Conservation (phyloP, 2,329 filamentous ascomycete genomes). For the Talaromyces sp. region DNA sequence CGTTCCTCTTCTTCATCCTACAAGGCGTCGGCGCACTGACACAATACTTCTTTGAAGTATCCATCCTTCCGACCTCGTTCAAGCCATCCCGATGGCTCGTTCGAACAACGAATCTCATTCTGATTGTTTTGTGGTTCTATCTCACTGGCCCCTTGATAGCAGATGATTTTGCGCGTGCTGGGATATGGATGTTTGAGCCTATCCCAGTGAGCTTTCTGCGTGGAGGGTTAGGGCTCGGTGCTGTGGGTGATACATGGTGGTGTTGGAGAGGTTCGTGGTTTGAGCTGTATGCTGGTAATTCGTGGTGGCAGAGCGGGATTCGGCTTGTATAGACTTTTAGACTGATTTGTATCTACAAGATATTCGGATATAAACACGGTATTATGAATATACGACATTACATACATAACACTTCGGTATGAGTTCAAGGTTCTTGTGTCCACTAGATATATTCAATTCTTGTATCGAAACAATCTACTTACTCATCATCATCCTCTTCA, state of each 20-base stretch:
- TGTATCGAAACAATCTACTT: constrained; percentile 29
- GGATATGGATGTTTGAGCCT: constrained; percentile 78
- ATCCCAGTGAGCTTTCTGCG: constrained; percentile 72
- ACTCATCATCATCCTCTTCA: constrained; percentile 40
- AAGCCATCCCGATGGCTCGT: constrained; percentile 47
- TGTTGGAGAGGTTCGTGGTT: constrained; percentile 60
- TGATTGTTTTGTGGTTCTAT: constrained; percentile 65
- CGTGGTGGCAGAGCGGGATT: constrained; percentile 62
- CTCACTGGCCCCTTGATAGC: constrained; percentile 63
- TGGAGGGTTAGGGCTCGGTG: constrained; percentile 61
- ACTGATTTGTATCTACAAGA: not conserved
- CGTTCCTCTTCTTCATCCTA: constrained; percentile 67
- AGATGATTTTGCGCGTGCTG: constrained; percentile 71
- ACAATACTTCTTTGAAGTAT: constrained; percentile 47
- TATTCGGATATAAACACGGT: not conserved
- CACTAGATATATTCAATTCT: constrained; percentile 12
- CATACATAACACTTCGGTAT: not conserved
- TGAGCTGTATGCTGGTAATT: constrained; percentile 57
- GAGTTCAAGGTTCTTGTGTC: not conserved
- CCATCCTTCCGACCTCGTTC: constrained; percentile 24
- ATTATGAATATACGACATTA: not conserved
- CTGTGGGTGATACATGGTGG: constrained; percentile 59
- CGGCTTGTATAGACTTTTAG: constrained; percentile 28
- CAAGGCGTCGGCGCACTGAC: constrained; percentile 64
- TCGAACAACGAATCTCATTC: constrained; percentile 58